phyloP scores from a whole-genome alignment of 257 asterid species.

The Solanum tarijense region DNA sequence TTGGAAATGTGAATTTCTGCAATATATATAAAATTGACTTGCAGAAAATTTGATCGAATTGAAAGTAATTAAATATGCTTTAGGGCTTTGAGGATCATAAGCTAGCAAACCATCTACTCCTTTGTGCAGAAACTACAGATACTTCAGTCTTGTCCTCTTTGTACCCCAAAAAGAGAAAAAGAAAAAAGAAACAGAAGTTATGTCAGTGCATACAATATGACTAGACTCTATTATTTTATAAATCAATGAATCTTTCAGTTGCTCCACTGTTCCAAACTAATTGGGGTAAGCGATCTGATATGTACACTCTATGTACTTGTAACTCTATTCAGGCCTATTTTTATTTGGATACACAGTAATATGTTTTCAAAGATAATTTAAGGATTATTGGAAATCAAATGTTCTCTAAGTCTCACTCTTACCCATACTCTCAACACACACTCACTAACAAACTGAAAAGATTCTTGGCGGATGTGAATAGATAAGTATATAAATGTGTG shows the following conservation, averaged over 20 bases:
- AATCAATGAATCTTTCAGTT: background rate
- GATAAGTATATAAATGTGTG: background rate
- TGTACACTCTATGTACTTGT: background rate
- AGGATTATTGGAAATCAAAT: background rate
- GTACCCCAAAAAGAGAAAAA: background rate
- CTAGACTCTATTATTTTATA: background rate
- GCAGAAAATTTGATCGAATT: background rate
- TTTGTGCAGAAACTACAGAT: background rate
- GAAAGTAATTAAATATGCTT: background rate
- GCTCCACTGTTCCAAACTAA: background rate
- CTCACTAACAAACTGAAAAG: background rate
- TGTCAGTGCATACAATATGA: background rate
- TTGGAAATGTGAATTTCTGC: background rate
- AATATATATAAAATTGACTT: background rate
- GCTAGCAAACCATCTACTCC: background rate
- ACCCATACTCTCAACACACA: background rate
- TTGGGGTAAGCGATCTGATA: background rate
- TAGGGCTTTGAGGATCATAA: background rate
- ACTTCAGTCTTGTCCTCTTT: background rate
- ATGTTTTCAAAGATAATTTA: background rate
- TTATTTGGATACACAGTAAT: background rate
- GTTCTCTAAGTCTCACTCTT: background rate
- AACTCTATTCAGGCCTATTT: background rate
- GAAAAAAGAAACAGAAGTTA: background rate
- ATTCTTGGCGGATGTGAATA: background rate